Evolutionary conservation across 768 basidiomycete genomes (phyloP), one percentile per base, ranked within the genome.

Genomic region (Omphalotus guepiniiformis): DNA sequence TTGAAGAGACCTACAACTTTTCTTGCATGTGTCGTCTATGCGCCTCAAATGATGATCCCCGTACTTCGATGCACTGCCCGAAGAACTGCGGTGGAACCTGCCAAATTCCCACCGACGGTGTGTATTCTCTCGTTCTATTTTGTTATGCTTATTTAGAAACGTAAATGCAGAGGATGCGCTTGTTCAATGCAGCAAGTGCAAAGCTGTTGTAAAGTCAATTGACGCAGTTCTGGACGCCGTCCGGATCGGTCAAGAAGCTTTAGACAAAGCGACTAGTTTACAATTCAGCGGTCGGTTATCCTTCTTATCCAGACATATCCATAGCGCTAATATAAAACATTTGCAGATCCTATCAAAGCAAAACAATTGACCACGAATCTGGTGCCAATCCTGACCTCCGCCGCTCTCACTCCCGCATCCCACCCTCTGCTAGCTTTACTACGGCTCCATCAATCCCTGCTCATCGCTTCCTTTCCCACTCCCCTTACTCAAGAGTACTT

Each of bases 1-100:
- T 97, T 16, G 56, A 66, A 36, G 82, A 85, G 50, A 83, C 87
- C 1, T 96, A 97, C 63, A 74, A 78, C 53, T 97, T 97, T 56
- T 66, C 57, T 6, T 97, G 94, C 56, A 55, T 48, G 9, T 97
- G 95, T 58, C 23, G 52, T 0, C 62, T 88, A 0, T 94, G 90
- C 60, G 49, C 42, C 12, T 38, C 52, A 0, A 51, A 49, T 0
- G 61, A 76, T 0, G 92, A 96, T 57, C 79, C 78, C 19, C 73
- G 93, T 41, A 83, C 82, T 57, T 71, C 79, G 4, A 64, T 93
- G 21, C 73, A 63, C 57, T 94, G 92, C 56, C 81, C 85, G 0
- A 82, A 79, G 43, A 66, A 63, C 9, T 91, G 88, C 48, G 83
- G 84, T 21, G 85, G 83, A 0, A 59, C 66, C 13, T 86, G 84